Percentiles rank a stretch among this genome's conserved stretches.
Evolutionary conservation across 225 moss, liverwort and hornwort species (phyloP).

Genomic region (Marchantia paleacea): DNA sequence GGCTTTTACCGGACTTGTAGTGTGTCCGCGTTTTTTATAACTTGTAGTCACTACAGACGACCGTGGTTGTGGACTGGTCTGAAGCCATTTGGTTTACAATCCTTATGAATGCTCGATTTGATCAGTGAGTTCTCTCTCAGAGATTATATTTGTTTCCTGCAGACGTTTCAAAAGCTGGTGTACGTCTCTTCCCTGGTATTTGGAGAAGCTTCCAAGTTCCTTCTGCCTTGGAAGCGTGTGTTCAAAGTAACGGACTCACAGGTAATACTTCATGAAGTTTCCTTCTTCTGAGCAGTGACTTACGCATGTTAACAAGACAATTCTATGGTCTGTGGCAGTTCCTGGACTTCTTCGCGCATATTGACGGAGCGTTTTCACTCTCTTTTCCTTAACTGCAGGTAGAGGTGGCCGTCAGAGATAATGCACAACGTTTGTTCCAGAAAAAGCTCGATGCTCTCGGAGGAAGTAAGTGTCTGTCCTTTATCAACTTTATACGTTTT

Average conservation of each 20-base stretch:
- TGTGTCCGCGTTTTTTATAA: neutral
- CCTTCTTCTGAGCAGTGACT: neutral
- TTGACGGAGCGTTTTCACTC: neutral
- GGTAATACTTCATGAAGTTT: conserved; percentile 25
- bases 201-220: conserved; percentile 96
- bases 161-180: conserved; percentile 96
- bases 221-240: conserved; percentile 97
- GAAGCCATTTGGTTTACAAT: neutral
- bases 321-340: neutral
- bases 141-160: neutral
- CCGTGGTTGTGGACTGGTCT: neutral
- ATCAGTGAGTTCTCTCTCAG: neutral
- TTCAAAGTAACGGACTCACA: conserved; percentile 96
- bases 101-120: neutral
- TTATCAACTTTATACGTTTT: neutral
- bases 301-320: neutral
- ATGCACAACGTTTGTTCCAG: conserved; percentile 80
- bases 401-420: conserved; percentile 92
- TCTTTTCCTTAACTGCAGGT: conserved; percentile 42
- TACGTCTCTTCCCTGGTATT: conserved; percentile 95
- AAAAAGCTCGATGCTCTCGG: conserved; percentile 45
- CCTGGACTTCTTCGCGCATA: neutral
- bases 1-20: neutral
- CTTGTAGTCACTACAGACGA: neutral
- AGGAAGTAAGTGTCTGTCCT: conserved; percentile 42